Evolutionary conservation across 2,329 filamentous ascomycete species (phyloP).

Genomic region (Curvularia spicifera): DNA sequence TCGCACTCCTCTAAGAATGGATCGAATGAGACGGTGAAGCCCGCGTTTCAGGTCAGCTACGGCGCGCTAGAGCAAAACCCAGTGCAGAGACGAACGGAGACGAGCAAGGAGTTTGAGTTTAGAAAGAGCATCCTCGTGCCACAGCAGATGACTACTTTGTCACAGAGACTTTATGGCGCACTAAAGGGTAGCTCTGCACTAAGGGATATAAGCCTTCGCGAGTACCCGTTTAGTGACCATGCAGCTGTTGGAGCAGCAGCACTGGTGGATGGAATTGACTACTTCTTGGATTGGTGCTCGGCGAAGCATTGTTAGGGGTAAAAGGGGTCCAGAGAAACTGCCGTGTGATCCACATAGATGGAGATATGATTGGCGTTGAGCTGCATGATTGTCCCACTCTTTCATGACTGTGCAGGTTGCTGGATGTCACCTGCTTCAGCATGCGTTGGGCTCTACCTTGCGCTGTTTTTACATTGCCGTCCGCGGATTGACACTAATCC

Average conservation of each 20-base stretch:
- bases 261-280: slow-evolving; percentile 42
- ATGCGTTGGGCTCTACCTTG: not conserved
- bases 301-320: slow-evolving; percentile 4
- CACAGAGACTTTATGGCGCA: slow-evolving; percentile 31
- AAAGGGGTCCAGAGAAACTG: not conserved
- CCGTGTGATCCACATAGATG: not conserved
- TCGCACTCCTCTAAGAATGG: not conserved
- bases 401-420: slow-evolving; percentile 1
- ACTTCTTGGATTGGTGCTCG: slow-evolving; percentile 40
- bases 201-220: slow-evolving; percentile 37
- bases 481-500: not conserved
- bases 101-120: slow-evolving; percentile 34
- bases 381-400: not conserved
- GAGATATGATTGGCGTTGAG: not conserved
- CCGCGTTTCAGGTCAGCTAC: slow-evolving; percentile 43
- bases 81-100: slow-evolving; percentile 36
- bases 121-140: slow-evolving; percentile 33
- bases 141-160: slow-evolving; percentile 33
- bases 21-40: slow-evolving; percentile 25
- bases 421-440: not conserved
- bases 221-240: slow-evolving; percentile 44
- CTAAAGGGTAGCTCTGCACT: slow-evolving; percentile 30
- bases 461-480: not conserved
- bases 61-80: slow-evolving; percentile 39
- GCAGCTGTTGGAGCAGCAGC: slow-evolving; percentile 38